Conservation (phyloP, 1,284 basidiomycete species). For the Ceratobasidium sp. region DNA sequence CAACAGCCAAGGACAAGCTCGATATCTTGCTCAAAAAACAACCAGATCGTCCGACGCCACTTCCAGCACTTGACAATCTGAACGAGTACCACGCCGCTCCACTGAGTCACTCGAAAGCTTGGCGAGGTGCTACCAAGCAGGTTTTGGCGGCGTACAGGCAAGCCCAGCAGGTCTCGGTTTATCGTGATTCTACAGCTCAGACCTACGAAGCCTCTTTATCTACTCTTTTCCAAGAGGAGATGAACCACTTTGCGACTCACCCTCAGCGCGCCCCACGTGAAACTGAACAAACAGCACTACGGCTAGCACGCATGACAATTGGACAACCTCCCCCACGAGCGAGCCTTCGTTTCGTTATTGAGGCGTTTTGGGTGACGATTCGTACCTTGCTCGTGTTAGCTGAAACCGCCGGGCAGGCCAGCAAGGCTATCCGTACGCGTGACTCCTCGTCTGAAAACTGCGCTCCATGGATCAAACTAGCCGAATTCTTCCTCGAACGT, state of each 20-base stretch:
- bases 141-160: constrained; percentile 61
- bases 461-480: constrained; percentile 51
- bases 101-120: constrained; percentile 52
- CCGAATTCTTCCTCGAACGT: constrained; percentile 62
- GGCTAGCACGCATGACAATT: constrained; percentile 63
- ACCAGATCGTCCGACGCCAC: neutral
- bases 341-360: constrained; percentile 68
- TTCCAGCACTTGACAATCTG: neutral
- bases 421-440: constrained; percentile 7
- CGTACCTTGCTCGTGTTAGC: constrained; percentile 55
- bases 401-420: neutral
- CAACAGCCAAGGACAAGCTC: constrained; percentile 10
- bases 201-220: constrained; percentile 71
- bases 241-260: constrained; percentile 50
- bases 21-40: constrained; percentile 12
- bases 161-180: constrained; percentile 55
- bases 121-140: constrained; percentile 59
- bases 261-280: constrained; percentile 51
- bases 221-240: constrained; percentile 65
- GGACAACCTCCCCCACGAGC: constrained; percentile 70
- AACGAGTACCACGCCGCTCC: constrained; percentile 12
- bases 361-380: constrained; percentile 67
- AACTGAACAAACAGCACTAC: constrained; percentile 64
- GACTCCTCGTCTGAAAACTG: too few relatives aligned
- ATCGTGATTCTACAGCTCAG: constrained; percentile 64